Percentiles rank a stretch among this genome's conserved stretches.
phyloP scores from a whole-genome alignment of 768 basidiomycete genomes.

The Leccinellum albellum region DNA sequence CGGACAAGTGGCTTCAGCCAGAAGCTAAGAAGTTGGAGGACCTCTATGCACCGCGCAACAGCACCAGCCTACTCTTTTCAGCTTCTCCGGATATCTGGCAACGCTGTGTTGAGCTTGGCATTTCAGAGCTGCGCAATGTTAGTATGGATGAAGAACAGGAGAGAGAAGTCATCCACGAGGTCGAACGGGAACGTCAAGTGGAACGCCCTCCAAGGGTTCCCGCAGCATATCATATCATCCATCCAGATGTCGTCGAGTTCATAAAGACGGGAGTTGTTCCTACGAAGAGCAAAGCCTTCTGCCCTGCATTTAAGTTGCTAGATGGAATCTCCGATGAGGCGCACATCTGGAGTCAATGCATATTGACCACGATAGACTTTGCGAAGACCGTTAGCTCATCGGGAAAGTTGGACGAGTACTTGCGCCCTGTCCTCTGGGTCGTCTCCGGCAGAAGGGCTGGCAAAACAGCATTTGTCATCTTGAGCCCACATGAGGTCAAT shows the following conservation, averaged over 20 bases:
- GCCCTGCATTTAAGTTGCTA: constrained; percentile 11
- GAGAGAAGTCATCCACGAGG: constrained; percentile 44
- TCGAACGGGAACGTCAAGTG: constrained; percentile 39
- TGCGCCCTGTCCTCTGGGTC: constrained; percentile 32
- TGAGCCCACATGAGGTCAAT: constrained; percentile 43
- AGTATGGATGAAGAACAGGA: constrained; percentile 36
- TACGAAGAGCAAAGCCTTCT: constrained; percentile 17
- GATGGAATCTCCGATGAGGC: constrained; percentile 14
- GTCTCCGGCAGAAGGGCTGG: constrained; percentile 7
- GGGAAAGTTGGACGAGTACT: constrained; percentile 8
- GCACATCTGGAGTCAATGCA: constrained; percentile 14
- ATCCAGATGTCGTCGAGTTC: constrained; percentile 20
- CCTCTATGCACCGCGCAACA: not conserved
- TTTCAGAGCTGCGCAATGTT: not conserved
- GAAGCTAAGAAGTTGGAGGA: constrained; percentile 38
- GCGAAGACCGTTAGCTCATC: constrained; percentile 6
- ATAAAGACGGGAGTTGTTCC: constrained; percentile 30
- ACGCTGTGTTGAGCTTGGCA: constrained; percentile 8
- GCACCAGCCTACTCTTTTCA: not conserved
- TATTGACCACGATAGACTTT: constrained; percentile 20
- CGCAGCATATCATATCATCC: constrained; percentile 21
- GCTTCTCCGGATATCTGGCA: not conserved
- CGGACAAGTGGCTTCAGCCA: constrained; percentile 35
- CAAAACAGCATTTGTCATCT: constrained; percentile 27
- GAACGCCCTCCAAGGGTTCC: constrained; percentile 33